A percentile compares a stretch with the other conserved stretches of the same genome.
phyloP scores from a whole-genome alignment of 1,284 basidiomycete genomes.

The Lignosus rhinocerotis region DNA sequence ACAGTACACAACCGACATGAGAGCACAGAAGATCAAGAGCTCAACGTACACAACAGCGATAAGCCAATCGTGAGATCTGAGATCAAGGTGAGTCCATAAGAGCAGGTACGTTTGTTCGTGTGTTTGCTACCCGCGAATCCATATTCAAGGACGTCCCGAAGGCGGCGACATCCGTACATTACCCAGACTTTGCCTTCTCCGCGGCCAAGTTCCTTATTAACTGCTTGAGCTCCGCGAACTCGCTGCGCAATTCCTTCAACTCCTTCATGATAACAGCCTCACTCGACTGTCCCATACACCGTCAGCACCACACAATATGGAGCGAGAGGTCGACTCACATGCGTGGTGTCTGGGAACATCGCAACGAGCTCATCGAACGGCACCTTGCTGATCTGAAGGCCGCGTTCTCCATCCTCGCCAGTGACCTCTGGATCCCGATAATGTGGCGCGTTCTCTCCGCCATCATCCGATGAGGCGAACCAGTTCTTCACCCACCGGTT shows the following conservation, averaged over 20 bases:
- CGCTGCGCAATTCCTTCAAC: slow-evolving; percentile 56
- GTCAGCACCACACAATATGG: slow-evolving; percentile 6
- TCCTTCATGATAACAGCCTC: slow-evolving; percentile 71
- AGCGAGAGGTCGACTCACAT: slow-evolving; percentile 46
- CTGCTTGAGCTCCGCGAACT: slow-evolving; percentile 56
- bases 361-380: slow-evolving; percentile 76
- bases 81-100: too few species aligned
- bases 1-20: too few species aligned
- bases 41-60: too few species aligned
- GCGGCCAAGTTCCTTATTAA: slow-evolving; percentile 41
- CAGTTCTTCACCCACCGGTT: slow-evolving; percentile 70
- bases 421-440: slow-evolving; percentile 63
- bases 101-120: too few species aligned
- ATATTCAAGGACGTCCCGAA: too few species aligned
- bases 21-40: too few species aligned
- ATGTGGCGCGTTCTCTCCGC: slow-evolving; percentile 60
- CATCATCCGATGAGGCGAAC: slow-evolving; percentile 63
- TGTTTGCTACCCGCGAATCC: not conserved
- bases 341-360: slow-evolving; percentile 73
- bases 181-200: slow-evolving; percentile 5
- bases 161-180: not conserved
- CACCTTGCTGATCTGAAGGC: slow-evolving; percentile 70
- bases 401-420: slow-evolving; percentile 54
- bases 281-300: slow-evolving; percentile 55
- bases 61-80: too few species aligned